Base-by-base conservation (phyloP, 1,284 basidiomycete genomes). In the Moesziomyces aphidis region DNA sequence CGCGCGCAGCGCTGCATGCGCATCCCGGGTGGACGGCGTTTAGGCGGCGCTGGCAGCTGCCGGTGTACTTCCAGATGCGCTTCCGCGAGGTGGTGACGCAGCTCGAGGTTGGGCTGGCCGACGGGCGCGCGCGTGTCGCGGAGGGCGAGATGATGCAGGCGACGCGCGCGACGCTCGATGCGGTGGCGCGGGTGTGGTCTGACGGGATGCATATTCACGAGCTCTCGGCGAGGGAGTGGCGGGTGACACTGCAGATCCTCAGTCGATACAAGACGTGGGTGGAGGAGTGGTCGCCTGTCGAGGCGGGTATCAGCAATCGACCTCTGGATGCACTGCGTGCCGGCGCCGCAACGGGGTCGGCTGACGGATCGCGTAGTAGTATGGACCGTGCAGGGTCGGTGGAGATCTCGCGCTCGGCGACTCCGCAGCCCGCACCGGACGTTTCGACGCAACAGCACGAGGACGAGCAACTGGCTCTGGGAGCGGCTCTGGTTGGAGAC, bases 1-100 rank as follows among this genome's bases (percentile, higher is more conserved):
- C 77, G 8, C n/a, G 10, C 1, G 24, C 11, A 5, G 63, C 66
- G 9, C 53, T 79, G 39, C 84, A 88, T 13, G 87, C 89, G 42
- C 92, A 94, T 83, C 88, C 90, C 0, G 87, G 90, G 5, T 95
- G 91, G 84, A 77, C 83, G 8, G 85, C 90, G 0, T 96, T 98
- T 79, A 90, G 92, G 80, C 88, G 90, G 60, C 88, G 94, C 45
- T 99, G 96, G 95, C 96, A 98, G 83, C 88, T 99, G 7, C 92
- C 94, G 0, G 92, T 98, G 19, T 99, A 99, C 84, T 98, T 97
- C 85, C 96, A 99, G 83, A 87, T 99, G 73, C 89, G 95, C n/a
- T 96, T 95, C 91, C 96, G 97, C 83, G 95, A 97, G 79, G 92
- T 97, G 56, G 90, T 96, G 1, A 61, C 61, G 4, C 39, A 34